Percentiles rank a stretch among this genome's conserved stretches.
These are phyloP conservation scores for Sutorius eximius DNA, from an alignment of 1,284 basidiomycete genomes.

Conservation along the genomic window DNA sequence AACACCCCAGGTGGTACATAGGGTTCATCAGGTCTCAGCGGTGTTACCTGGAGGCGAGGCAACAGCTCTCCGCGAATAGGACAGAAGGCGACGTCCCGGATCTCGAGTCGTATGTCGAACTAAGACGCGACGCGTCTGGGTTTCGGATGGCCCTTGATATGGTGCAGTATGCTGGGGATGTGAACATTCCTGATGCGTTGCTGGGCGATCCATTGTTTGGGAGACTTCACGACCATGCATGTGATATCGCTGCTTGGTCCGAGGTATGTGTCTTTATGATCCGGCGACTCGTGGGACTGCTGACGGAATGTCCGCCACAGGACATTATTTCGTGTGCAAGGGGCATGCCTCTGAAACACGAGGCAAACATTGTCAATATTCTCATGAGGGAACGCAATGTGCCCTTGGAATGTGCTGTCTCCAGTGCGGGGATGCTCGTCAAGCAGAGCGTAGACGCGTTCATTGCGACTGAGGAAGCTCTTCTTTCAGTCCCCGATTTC, in stretches of 20 bases:
- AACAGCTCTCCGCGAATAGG: constrained; percentile 2
- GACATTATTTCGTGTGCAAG: constrained; percentile 32
- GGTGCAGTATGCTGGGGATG: constrained; percentile 52
- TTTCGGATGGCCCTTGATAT: constrained; percentile 52
- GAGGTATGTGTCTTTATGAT: constrained; percentile 21
- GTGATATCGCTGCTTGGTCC: constrained; percentile 32
- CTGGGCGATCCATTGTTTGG: constrained; percentile 25
- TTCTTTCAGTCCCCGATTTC: constrained; percentile 15
- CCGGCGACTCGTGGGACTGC: neutral
- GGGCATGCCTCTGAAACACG: constrained; percentile 18
- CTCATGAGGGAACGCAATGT: constrained; percentile 29
- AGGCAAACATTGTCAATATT: constrained; percentile 24
- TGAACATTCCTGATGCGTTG: constrained; percentile 40
- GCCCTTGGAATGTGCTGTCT: constrained; percentile 28
- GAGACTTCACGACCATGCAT: constrained; percentile 26
- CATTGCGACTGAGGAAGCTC: constrained; percentile 21
- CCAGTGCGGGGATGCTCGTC: constrained; percentile 24
- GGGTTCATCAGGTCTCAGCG: constrained; percentile 39
- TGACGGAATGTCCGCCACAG: constrained; percentile 10
- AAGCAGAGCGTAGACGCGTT: constrained; percentile 33
- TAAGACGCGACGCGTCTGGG: constrained; percentile 50
- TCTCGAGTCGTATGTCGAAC: constrained; percentile 46
- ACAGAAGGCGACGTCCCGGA: constrained; percentile 36
- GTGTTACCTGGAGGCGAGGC: constrained; percentile 28
- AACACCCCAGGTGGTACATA: constrained; percentile 27